Base-by-base conservation (phyloP, 306 rosid genomes). In the Adenanthera pavonina region DNA sequence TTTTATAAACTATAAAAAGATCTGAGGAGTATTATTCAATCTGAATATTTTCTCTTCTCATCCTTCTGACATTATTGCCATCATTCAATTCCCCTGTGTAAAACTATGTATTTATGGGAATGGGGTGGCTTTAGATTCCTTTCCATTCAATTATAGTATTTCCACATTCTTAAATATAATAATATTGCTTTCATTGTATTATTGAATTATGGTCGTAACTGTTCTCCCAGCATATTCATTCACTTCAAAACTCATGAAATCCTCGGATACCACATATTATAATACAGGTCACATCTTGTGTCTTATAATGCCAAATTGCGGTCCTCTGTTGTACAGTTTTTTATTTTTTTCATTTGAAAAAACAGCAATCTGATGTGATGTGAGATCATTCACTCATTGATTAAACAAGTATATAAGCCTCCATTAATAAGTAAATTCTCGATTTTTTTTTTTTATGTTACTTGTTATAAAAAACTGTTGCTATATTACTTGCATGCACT, bases 31-130 rank as follows among this genome's bases (percentile, higher is more conserved):
- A 8, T 72, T 65, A 66, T 56, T 62, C 38, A 48, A 33, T 46
- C 3, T 36, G 43, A 19, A 1, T 20, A 20, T 61, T 61, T 61
- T 61, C 12, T 36, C 2, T 11, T 75, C 75, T 51, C 75, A 25
- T 74, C 71, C 69, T 53, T 75, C 84, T 79, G 41, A 82, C 82
- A 79, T 70, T 61, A 69, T 61, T 13, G 47, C 41, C 73, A 3
- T 46, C 52, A 43, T 19, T 43, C 52, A n/a, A 43, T 9, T 4
- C 1, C 7, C 5, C 69, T 64, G n/a, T 8, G 20, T 16, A 15
- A 14, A 34, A n/a, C 46, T 19, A 14, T 49, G 5, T 15, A 14
- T 49, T 2, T 52, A 17, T 52, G 25, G 25, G 16, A 9, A 8
- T 35, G 73, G 73, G 30, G 30, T 43, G 36, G 9, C 33, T 36